Percentiles rank a stretch among this genome's conserved stretches.
These are phyloP conservation scores for Papiliotrema fonsecae DNA, from an alignment of 1,284 basidiomycete species.

Conservation along the genomic window DNA sequence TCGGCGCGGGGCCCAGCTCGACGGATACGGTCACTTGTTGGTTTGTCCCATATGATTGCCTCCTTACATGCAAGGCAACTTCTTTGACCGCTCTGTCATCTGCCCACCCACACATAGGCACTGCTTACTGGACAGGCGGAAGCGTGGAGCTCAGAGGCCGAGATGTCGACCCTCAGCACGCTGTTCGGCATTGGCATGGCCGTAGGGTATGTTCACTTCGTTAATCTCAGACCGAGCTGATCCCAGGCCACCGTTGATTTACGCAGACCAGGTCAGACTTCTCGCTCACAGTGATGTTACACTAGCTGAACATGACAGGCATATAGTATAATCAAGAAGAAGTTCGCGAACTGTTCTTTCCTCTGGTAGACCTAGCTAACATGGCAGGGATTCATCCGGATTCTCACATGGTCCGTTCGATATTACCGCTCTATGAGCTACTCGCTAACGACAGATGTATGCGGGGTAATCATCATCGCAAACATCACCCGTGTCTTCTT, in stretches of 20 bases:
- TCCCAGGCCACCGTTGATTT: conserved; percentile 49
- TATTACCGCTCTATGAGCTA: neutral
- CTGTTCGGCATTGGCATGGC: conserved; percentile 47
- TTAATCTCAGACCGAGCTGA: conserved; percentile 3
- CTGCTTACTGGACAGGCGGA: too few species aligned
- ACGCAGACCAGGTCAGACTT: conserved; percentile 46
- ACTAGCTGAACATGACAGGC: conserved; percentile 31
- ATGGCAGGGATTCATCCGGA: conserved; percentile 42
- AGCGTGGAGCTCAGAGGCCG: neutral
- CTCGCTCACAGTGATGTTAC: neutral
- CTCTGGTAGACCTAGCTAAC: neutral
- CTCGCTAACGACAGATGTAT: conserved; percentile 30
- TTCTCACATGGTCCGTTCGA: conserved; percentile 42
- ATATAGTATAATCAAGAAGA: conserved; percentile 50
- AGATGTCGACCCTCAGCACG: conserved; percentile 22
- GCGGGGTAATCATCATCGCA: conserved; percentile 45
- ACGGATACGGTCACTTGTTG: too few species aligned
- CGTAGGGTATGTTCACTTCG: conserved; percentile 35
- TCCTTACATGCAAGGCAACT: too few species aligned
- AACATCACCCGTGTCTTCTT: conserved; percentile 50
- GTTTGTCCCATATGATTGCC: too few species aligned
- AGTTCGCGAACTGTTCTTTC: conserved; percentile 25
- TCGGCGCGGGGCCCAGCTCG: too few species aligned
- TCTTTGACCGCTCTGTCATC: too few species aligned
- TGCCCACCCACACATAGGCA: too few species aligned